A percentile compares a stretch with the other conserved stretches of the same genome.
phyloP scores from a whole-genome alignment of 441 rosid genomes.

The Pelargonium fulgidum region DNA sequence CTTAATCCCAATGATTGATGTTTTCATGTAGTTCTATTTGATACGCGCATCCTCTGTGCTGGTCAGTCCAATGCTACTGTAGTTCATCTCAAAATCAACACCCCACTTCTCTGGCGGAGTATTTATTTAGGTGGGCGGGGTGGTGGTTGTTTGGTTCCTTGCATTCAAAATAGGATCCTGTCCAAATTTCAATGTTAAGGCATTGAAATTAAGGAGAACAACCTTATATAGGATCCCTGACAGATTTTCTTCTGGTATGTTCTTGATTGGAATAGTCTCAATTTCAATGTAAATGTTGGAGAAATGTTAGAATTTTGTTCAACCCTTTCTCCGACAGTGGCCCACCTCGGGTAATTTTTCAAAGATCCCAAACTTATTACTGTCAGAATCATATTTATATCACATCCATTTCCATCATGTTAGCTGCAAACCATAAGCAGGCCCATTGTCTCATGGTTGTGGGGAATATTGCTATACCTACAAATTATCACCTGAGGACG shows the following conservation, averaged over 20 bases:
- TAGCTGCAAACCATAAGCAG: too few species aligned
- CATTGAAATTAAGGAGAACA: neutral
- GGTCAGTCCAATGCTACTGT: neutral
- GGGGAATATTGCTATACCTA: too few species aligned
- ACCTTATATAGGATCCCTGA: neutral
- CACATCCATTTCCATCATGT: too few species aligned
- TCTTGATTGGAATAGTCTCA: too few species aligned
- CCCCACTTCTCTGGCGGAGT: neutral
- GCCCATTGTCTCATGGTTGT: too few species aligned
- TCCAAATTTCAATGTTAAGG: neutral
- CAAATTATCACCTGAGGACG: too few species aligned
- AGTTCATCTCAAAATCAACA: too few species aligned
- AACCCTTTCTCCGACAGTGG: neutral
- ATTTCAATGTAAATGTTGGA: too few species aligned
- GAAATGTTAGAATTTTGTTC: too few species aligned
- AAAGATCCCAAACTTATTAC: neutral
- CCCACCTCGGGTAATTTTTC: neutral
- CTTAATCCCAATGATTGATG: neutral
- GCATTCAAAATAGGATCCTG: neutral
- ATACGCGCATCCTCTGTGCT: neutral
- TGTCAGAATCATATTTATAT: too few species aligned
- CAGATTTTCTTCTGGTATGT: neutral
- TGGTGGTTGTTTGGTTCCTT: neutral
- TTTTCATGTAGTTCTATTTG: neutral
- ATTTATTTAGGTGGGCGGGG: neutral